These are phyloP conservation scores for Plenodomus tracheiphilus DNA, from an alignment of 2,329 filamentous ascomycete genomes.

Conservation along the genomic window DNA sequence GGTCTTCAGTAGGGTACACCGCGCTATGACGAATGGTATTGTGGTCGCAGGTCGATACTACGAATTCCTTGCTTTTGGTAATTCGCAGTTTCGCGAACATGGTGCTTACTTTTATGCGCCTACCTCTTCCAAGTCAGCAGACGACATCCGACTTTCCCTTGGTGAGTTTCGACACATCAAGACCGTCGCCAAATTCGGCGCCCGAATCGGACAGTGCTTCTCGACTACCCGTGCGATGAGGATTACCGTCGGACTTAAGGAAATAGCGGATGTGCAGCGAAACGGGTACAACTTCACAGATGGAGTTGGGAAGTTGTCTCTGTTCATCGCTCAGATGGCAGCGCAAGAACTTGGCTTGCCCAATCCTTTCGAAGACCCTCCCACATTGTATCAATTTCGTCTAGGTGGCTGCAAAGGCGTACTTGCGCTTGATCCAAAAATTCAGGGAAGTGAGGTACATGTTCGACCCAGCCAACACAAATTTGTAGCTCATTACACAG, in stretches of 20 bases:
- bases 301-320: slow-evolving; percentile 90
- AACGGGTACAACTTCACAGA: slow-evolving; percentile 80
- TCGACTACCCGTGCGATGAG: slow-evolving; percentile 83
- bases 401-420: slow-evolving; percentile 93
- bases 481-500: slow-evolving; percentile 71
- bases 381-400: slow-evolving; percentile 89
- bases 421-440: slow-evolving; percentile 72
- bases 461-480: slow-evolving; percentile 87
- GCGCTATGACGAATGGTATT: slow-evolving; percentile 77
- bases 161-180: slow-evolving; percentile 80
- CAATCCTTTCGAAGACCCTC: slow-evolving; percentile 58
- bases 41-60: slow-evolving; percentile 79
- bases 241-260: slow-evolving; percentile 60
- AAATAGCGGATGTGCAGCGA: slow-evolving; percentile 70
- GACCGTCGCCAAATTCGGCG: slow-evolving; percentile 85
- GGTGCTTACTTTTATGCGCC: slow-evolving; percentile 92
- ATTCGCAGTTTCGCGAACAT: slow-evolving; percentile 90
- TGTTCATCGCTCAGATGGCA: slow-evolving; percentile 73
- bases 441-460: slow-evolving; percentile 69
- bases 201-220: slow-evolving; percentile 91
- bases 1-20: slow-evolving; percentile 73
- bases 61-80: slow-evolving; percentile 91
- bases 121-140: slow-evolving; percentile 66
- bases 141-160: slow-evolving; percentile 83
- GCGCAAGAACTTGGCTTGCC: slow-evolving; percentile 68